phyloP scores from a whole-genome alignment of 75 land plant genomes.

The Pinus albicaulis region DNA sequence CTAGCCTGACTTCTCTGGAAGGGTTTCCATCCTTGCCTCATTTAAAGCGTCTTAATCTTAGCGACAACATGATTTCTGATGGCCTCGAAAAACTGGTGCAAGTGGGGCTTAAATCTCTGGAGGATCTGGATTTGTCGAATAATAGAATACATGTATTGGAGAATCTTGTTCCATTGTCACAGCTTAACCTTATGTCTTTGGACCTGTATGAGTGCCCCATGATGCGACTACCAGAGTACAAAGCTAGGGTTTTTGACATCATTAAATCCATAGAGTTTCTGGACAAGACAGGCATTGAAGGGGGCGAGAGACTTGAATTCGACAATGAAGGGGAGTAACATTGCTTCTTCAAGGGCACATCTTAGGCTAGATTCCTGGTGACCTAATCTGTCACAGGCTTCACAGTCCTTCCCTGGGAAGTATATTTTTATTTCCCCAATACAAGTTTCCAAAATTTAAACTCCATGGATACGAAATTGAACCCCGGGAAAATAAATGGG shows the following conservation, averaged over 20 bases:
- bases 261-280: conserved; percentile 36
- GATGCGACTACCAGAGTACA: conserved; percentile 20
- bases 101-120: conserved; percentile 29
- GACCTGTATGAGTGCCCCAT: conserved; percentile 45
- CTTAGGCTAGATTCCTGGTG: no score
- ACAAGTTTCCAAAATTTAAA: no score
- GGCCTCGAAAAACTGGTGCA: conserved; percentile 34
- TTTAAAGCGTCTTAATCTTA: conserved; percentile 24
- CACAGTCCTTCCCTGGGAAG: no score
- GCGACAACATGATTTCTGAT: conserved; percentile 33
- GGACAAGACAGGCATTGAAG: conserved; percentile 30
- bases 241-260: conserved; percentile 25
- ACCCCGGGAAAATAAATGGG: no score
- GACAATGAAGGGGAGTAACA: conserved; percentile 24
- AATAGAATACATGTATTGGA: conserved; percentile 28
- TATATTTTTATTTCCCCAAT: no score
- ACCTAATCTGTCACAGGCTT: no score
- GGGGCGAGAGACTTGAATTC: conserved; percentile 44
- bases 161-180: conserved; percentile 27
- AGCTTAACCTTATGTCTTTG: conserved; percentile 21
- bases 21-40: conserved; percentile 39
- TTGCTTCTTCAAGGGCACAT: no score
- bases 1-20: conserved; percentile 26
- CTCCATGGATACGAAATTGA: no score
- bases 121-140: conserved; percentile 34